phyloP scores from a whole-genome alignment of 108 stramenopile genomes.

The Skeletonema marinoi region DNA sequence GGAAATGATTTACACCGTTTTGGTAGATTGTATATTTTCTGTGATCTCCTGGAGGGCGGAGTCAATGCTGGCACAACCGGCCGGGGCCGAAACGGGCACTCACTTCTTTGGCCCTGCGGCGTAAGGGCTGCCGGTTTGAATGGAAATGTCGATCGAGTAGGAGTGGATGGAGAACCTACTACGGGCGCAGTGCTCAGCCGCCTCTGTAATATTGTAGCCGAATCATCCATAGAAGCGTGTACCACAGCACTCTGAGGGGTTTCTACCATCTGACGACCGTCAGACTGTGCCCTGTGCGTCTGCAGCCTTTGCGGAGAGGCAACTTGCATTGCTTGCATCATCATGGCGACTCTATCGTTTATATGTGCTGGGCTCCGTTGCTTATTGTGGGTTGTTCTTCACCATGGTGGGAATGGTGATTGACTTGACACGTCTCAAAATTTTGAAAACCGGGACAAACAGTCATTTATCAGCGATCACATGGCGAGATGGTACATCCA shows the following conservation, averaged over 20 bases:
- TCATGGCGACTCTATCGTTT: not conserved
- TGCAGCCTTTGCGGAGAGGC: not conserved
- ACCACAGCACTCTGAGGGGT: not conserved
- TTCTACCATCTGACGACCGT: not conserved
- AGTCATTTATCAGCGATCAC: no score
- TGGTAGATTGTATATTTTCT: not conserved
- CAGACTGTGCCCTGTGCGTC: not conserved
- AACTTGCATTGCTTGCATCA: no score
- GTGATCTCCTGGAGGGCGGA: not conserved
- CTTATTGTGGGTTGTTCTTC: no score
- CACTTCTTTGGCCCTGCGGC: not conserved
- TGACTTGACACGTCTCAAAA: no score
- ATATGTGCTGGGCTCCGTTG: no score
- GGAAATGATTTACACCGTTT: slow-evolving; percentile 2
- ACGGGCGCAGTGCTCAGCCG: not conserved
- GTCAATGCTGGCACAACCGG: slow-evolving; percentile 3
- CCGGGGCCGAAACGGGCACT: slow-evolving; percentile 1
- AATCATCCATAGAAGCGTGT: no score
- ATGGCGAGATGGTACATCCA: no score
- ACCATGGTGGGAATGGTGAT: no score
- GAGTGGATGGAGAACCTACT: not conserved
- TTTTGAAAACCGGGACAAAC: no score
- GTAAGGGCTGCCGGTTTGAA: slow-evolving; percentile 18
- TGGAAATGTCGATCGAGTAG: slow-evolving; percentile 23
- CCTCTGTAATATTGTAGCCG: not conserved